Evolutionary conservation across 225 moss, liverwort and hornwort genomes (phyloP), one percentile per base, ranked within the genome.

Genomic region (Sphagnum tenellum): DNA sequence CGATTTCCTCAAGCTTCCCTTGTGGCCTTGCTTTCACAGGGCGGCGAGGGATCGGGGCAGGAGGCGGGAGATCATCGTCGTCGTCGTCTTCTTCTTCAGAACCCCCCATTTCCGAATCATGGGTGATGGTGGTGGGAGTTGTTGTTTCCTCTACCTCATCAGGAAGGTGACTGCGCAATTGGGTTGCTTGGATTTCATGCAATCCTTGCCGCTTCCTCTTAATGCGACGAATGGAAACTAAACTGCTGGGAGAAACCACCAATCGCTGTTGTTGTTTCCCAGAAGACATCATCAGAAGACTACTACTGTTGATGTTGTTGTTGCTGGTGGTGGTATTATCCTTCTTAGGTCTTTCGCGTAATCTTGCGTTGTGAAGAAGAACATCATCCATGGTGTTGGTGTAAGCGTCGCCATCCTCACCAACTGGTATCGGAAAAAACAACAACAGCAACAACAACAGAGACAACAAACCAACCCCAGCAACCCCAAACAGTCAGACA

Each of bases 171-270:
- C 69, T 83, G 54, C 89, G 81, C 11, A 62, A 75, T 61, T 88
- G 96, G 60, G 29, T 29, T 29, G 71, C 83, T 66, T 80, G 79
- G 7, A 85, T 57, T 65, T 94, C 94, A 76, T 87, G 87, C 8
- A 83, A 89, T 61, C 79, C 88, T 72, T 86, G 92, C 0, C 96
- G 89, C 75, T 92, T 92, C 75, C 92, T 83, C 74, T 96, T 96
- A 56, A 77, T 90, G 3, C 90, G 86, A 59, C 81, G 80, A 50
- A 70, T 67, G 67, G 88, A 79, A 55, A 73, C 90, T 4, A 73
- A 77, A 64, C 67, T 76, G 68, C 76, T 75, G 55, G 76, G 66
- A 59, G 71, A 67, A 57, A 79, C 56, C 45, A 65, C 84, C 69
- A 84, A 88, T 45, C 59, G 71, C 14, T 61, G 67, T 29, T 29